Percentiles rank a stretch among this genome's conserved stretches.
Evolutionary conservation across 768 basidiomycete genomes (phyloP).

Genomic region (Tephrocybe rancida): DNA sequence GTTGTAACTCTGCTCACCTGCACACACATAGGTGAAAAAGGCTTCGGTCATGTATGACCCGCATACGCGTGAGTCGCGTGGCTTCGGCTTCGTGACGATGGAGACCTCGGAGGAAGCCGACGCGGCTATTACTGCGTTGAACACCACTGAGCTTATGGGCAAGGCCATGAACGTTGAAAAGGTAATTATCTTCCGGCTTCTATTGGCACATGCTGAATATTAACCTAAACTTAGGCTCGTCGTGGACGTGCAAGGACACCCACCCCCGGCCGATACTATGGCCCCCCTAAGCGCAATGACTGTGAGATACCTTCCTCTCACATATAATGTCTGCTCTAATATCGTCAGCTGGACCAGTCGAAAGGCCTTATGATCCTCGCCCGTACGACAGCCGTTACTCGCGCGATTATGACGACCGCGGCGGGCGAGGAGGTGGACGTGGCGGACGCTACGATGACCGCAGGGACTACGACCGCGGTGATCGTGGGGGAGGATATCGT

Average conservation of each 20-base stretch:
- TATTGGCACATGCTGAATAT: neutral
- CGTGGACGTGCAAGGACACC: conserved; percentile 89
- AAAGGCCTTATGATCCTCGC: conserved; percentile 89
- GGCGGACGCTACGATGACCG: conserved; percentile 51
- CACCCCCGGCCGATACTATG: conserved; percentile 94
- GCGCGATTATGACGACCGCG: conserved; percentile 61
- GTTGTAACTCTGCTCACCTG: neutral
- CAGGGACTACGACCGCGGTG: conserved; percentile 40
- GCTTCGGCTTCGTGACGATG: conserved; percentile 83
- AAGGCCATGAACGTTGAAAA: conserved; percentile 90
- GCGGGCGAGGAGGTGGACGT: conserved; percentile 45
- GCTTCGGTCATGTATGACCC: conserved; percentile 76
- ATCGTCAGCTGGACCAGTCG: conserved; percentile 45
- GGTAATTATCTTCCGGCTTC: conserved; percentile 38
- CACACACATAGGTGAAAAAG: conserved; percentile 59
- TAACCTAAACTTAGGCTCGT: conserved; percentile 60
- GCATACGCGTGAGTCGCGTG: conserved; percentile 66
- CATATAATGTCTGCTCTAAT: conserved; percentile 5
- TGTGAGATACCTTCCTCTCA: conserved; percentile 39
- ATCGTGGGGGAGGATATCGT: conserved; percentile 34
- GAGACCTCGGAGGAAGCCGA: conserved; percentile 84
- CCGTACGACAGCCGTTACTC: conserved; percentile 90
- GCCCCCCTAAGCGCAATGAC: conserved; percentile 82
- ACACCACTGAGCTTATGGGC: conserved; percentile 84
- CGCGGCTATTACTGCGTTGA: conserved; percentile 83